Evolutionary conservation across 306 rosid genomes (phyloP).

Genomic region (Cicer arietinum): DNA sequence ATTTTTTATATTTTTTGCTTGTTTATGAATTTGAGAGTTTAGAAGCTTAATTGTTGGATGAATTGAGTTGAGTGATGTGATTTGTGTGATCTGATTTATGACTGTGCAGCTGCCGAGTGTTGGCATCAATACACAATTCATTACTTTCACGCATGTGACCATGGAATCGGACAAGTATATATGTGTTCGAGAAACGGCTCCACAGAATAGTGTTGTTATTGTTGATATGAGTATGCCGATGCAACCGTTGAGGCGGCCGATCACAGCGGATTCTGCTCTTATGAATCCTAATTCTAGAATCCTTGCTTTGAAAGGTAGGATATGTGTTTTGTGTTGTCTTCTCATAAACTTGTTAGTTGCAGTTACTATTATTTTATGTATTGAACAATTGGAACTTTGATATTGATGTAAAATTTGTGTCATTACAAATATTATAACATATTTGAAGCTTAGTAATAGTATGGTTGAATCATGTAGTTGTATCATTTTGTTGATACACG

Average conservation of each 20-base stretch:
- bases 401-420: slow-evolving; percentile 19
- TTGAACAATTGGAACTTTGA: neutral
- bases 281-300: slow-evolving; percentile 98
- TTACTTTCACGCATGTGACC: slow-evolving; percentile 95
- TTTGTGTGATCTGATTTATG: slow-evolving; percentile 56
- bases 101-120: slow-evolving; percentile 89
- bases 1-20: neutral
- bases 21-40: slow-evolving; percentile 49
- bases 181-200: slow-evolving; percentile 89
- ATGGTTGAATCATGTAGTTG: neutral
- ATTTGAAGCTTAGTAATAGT: neutral
- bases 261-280: slow-evolving; percentile 94
- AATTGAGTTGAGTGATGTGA: slow-evolving; percentile 45
- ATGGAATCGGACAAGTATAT: slow-evolving; percentile 98
- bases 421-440: neutral
- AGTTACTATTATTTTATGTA: neutral
- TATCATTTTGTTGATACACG: neutral
- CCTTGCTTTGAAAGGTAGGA: slow-evolving; percentile 90
- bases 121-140: slow-evolving; percentile 90
- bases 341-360: neutral
- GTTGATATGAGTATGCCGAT: slow-evolving; percentile 87
- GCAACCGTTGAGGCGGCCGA: slow-evolving; percentile 97
- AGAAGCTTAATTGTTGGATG: slow-evolving; percentile 9
- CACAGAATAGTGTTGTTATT: slow-evolving; percentile 91
- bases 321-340: slow-evolving; percentile 8